These are phyloP conservation scores for Rhodamnia argentea DNA, from an alignment of 345 rosid genomes.

Conservation along the genomic window DNA sequence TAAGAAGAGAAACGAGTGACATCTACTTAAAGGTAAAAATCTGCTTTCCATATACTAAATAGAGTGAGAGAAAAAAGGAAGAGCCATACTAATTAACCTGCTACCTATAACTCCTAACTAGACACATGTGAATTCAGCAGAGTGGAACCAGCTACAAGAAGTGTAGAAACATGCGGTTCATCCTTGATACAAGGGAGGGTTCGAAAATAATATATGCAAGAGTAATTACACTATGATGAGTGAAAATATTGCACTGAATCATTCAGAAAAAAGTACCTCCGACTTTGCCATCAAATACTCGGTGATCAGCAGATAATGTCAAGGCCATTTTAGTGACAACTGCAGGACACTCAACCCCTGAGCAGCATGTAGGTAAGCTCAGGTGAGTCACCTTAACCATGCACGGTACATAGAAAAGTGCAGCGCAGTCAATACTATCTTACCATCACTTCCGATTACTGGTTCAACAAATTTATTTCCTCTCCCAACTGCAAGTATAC, in stretches of 20 bases:
- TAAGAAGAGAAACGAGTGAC: neutral
- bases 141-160: neutral
- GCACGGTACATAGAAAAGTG: neutral
- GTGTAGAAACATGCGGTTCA: neutral
- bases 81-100: neutral
- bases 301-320: constrained; percentile 90
- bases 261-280: constrained; percentile 42
- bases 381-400: neutral
- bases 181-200: neutral
- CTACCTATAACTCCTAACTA: neutral
- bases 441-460: constrained; percentile 58
- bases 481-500: constrained; percentile 92
- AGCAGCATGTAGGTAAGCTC: neutral
- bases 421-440: constrained; percentile 1
- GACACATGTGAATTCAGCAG: neutral
- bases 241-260: neutral
- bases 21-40: neutral
- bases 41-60: neutral
- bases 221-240: neutral
- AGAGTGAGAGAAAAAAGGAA: neutral
- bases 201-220: neutral
- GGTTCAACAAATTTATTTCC: constrained; percentile 88
- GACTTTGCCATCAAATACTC: constrained; percentile 89
- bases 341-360: constrained; percentile 69
- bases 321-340: constrained; percentile 73